Conservation (phyloP, 805 yeast genomes). For the Grigorovia transvaalensis region DNA sequence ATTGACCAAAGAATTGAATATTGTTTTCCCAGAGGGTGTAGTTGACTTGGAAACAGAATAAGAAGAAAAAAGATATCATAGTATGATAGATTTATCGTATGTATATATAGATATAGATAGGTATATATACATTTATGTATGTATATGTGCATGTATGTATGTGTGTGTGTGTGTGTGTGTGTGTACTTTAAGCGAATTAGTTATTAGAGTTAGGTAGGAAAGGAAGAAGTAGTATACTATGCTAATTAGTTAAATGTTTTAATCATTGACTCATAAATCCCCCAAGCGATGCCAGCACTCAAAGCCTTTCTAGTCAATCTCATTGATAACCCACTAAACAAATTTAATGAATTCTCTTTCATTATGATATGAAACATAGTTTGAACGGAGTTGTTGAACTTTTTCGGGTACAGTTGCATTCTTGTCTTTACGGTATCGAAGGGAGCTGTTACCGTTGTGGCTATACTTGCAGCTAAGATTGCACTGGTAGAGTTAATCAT, state of each 20-base stretch:
- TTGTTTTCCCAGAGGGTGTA: slow-evolving; percentile 2
- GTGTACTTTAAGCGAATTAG: not conserved
- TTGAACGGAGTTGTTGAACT: slow-evolving; percentile 33
- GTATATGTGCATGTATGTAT: not conserved
- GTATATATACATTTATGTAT: too few relatives aligned
- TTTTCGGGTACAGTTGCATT: slow-evolving; percentile 59
- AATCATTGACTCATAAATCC: slow-evolving; percentile 84
- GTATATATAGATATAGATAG: too few relatives aligned
- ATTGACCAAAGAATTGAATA: slow-evolving; percentile 41
- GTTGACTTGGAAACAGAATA: not conserved
- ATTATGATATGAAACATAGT: slow-evolving; percentile 32
- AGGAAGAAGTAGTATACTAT: not conserved
- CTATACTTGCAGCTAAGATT: slow-evolving; percentile 58
- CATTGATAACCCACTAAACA: slow-evolving; percentile 78
- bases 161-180: not conserved
- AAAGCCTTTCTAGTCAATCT: slow-evolving; percentile 77
- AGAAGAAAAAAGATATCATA: too few relatives aligned
- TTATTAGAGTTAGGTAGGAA: not conserved
- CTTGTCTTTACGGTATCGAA: slow-evolving; percentile 90
- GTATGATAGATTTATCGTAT: too few relatives aligned
- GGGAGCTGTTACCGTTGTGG: slow-evolving; percentile 87
- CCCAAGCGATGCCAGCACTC: slow-evolving; percentile 95
- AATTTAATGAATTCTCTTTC: slow-evolving; percentile 40
- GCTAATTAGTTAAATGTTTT: slow-evolving; percentile 19
- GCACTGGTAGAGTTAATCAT: slow-evolving; percentile 70